A percentile compares a stretch with the other conserved stretches of the same genome.
phyloP scores from a whole-genome alignment of 768 basidiomycete genomes.

The Rhodocollybia butyracea region DNA sequence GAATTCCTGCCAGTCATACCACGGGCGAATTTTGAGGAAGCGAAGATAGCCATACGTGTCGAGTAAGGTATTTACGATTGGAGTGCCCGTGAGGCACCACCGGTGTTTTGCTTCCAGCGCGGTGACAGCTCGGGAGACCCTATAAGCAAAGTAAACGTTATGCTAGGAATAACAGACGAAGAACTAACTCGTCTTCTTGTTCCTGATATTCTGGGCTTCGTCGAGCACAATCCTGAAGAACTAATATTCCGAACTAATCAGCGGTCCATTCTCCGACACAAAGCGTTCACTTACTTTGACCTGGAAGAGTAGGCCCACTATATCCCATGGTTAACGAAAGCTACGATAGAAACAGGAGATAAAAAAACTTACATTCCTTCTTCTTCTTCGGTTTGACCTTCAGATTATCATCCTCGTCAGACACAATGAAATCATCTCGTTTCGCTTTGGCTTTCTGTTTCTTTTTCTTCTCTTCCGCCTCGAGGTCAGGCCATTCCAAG shows the following conservation, averaged over 20 bases:
- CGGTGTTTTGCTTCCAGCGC: conserved; percentile 50
- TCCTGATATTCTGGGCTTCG: conserved; percentile 54
- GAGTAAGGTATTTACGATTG: conserved; percentile 2
- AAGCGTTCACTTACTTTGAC: conserved; percentile 33
- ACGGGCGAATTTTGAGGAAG: conserved; percentile 42
- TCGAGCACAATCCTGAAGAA: conserved; percentile 54
- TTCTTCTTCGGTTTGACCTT: conserved; percentile 26
- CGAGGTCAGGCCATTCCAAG: conserved; percentile 55
- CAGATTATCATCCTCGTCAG: conserved; percentile 29
- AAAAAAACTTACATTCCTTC: conserved; percentile 24
- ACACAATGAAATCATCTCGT: conserved; percentile 29
- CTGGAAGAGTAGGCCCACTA: conserved; percentile 49
- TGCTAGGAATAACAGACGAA: not conserved
- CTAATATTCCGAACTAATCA: conserved; percentile 20
- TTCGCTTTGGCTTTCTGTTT: conserved; percentile 31
- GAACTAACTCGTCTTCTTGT: conserved; percentile 44
- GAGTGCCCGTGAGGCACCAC: conserved; percentile 67
- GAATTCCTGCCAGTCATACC: conserved; percentile 44
- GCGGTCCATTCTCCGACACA: not conserved
- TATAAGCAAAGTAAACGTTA: conserved; percentile 13
- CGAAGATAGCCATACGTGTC: conserved; percentile 52
- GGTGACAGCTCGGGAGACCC: conserved; percentile 51
- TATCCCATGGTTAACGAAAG: too few species aligned
- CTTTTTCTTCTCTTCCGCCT: conserved; percentile 44
- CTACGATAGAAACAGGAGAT: not conserved